Percentiles rank a stretch among this genome's conserved stretches.
These are phyloP conservation scores for Hyaloperonospora brassicae DNA, from an alignment of 352 stramenopile species.

Conservation along the genomic window DNA sequence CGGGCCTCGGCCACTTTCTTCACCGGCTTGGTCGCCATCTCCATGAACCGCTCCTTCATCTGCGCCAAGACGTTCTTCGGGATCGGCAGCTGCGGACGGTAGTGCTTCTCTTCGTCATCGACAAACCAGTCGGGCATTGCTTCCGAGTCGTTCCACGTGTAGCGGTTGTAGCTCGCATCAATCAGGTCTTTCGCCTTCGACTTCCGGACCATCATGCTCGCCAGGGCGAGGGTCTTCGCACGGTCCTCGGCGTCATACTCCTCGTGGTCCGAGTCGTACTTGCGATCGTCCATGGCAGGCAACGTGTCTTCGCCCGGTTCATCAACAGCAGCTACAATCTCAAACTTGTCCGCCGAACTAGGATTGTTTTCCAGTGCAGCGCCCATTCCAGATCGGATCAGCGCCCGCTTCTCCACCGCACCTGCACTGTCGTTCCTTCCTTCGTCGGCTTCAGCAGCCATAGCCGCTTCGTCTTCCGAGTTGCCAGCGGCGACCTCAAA, in stretches of 20 bases:
- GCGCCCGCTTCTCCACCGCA: constrained; percentile 61
- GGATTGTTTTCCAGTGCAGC: constrained; percentile 34
- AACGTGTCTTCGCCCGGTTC: constrained; percentile 41
- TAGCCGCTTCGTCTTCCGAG: constrained; percentile 40
- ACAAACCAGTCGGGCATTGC: constrained; percentile 98
- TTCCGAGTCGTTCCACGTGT: constrained; percentile 95
- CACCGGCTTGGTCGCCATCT: constrained; percentile 94
- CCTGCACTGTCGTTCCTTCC: constrained; percentile 42
- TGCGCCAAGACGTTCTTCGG: constrained; percentile 94
- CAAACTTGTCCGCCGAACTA: constrained; percentile 25
- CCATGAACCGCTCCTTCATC: constrained; percentile 96
- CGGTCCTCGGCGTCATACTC: constrained; percentile 97
- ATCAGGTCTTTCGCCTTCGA: constrained; percentile 97
- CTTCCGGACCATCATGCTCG: constrained; percentile 96
- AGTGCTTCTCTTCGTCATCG: constrained; percentile 94
- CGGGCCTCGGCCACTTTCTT: constrained; percentile 98
- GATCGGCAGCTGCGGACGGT: constrained; percentile 96
- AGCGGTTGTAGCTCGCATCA: constrained; percentile 99
- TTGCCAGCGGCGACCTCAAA: constrained; percentile 49
- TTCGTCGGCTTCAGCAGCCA: constrained; percentile 29
- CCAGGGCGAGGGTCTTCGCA: constrained; percentile 93
- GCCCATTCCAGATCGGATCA: constrained; percentile 86
- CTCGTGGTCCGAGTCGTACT: constrained; percentile 94
- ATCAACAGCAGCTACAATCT: constrained; percentile 41
- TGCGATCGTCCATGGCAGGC: constrained; percentile 77